phyloP scores from a whole-genome alignment of 2,329 filamentous ascomycete genomes.

The Colletotrichum lupini region DNA sequence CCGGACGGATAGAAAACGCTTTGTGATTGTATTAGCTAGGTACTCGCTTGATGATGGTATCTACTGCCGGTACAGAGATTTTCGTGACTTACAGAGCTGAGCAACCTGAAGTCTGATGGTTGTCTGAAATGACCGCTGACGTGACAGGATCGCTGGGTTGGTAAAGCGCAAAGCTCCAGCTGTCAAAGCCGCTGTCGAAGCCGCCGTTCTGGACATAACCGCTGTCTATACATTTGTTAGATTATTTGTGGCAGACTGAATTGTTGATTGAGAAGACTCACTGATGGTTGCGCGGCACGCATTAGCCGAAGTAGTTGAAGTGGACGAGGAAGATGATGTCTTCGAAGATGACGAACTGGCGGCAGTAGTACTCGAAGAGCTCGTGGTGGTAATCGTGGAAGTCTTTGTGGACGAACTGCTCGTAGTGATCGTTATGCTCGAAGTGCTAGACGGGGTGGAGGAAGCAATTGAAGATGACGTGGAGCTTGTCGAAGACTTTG shows the following conservation, averaged over 20 bases:
- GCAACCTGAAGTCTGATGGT: not conserved
- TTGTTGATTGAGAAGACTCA: not conserved
- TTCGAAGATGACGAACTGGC: not conserved
- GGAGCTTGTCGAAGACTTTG: not conserved
- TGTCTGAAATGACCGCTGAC: not conserved
- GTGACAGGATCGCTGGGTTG: not conserved
- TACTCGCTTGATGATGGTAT: not conserved
- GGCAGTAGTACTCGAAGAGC: not conserved
- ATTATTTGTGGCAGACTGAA: no score
- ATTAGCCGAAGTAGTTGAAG: not conserved
- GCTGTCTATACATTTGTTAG: no score
- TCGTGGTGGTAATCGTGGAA: no score
- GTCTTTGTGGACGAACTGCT: no score
- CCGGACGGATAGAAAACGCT: not conserved
- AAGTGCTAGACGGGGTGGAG: not conserved
- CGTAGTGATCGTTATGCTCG: not conserved
- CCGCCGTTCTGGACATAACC: not conserved
- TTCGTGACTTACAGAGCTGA: not conserved
- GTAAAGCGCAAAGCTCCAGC: not conserved
- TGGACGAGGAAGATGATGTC: not conserved
- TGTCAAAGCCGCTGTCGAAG: not conserved
- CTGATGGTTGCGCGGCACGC: not conserved
- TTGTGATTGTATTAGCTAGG: not conserved
- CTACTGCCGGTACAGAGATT: not conserved
- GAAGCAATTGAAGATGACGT: not conserved